Evolutionary conservation across 2,329 filamentous ascomycete genomes (phyloP).

Genomic region (Immersiporthe knoxdaviesiana): DNA sequence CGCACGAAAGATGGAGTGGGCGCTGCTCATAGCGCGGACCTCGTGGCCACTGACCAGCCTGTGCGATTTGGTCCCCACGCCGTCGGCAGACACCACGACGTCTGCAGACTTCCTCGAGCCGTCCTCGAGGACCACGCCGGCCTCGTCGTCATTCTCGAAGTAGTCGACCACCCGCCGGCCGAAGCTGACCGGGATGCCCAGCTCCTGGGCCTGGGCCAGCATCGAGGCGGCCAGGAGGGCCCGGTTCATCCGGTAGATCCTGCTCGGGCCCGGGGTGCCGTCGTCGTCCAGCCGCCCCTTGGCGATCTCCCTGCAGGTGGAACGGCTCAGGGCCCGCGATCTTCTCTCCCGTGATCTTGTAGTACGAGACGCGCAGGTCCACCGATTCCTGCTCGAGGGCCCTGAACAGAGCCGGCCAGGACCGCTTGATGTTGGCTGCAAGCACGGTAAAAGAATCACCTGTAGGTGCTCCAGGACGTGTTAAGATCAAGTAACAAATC

Average conservation of each 20-base stretch:
- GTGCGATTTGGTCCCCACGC: conserved; percentile 37
- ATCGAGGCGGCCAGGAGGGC: conserved; percentile 32
- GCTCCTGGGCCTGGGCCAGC: conserved; percentile 29
- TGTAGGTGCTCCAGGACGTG: not conserved
- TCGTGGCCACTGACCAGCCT: conserved; percentile 32
- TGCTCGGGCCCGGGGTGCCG: not conserved
- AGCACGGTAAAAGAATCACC: conserved; percentile 34
- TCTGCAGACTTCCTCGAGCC: conserved; percentile 35
- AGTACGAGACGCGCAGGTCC: conserved; percentile 31
- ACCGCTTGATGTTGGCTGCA: conserved; percentile 26
- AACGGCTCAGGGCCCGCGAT: conserved; percentile 30
- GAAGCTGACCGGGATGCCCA: conserved; percentile 32
- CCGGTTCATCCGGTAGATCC: conserved; percentile 21
- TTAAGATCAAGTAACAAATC: not conserved
- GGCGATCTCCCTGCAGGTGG: conserved; percentile 20
- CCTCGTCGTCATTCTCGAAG: conserved; percentile 19
- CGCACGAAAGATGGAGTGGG: conserved; percentile 33
- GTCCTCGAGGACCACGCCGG: conserved; percentile 20
- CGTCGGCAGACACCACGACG: conserved; percentile 39
- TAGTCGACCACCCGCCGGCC: conserved; percentile 30
- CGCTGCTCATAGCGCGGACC: conserved; percentile 33
- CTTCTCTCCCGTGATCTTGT: conserved; percentile 33
- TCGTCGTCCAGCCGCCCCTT: conserved; percentile 1
- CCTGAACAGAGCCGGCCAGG: conserved; percentile 30
- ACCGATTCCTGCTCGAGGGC: conserved; percentile 21